These are phyloP conservation scores for Penicillium silybi DNA, from an alignment of 495 filamentous ascomycete genomes.

Conservation along the genomic window DNA sequence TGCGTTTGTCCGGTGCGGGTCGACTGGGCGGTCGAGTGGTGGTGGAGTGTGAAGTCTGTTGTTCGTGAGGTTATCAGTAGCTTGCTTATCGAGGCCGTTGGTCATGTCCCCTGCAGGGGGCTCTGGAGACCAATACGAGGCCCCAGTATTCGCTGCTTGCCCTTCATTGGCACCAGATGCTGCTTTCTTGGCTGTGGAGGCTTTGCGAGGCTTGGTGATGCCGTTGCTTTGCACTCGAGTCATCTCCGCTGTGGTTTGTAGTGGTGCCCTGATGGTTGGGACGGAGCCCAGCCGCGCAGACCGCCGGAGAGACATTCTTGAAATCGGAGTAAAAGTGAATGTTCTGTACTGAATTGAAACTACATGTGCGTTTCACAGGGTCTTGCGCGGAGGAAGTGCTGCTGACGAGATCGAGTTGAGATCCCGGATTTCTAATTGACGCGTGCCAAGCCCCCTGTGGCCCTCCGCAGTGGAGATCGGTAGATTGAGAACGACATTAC, in stretches of 20 bases:
- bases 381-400: not conserved
- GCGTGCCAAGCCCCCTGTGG: constrained; percentile 5
- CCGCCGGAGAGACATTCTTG: constrained; percentile 52
- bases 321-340: not conserved
- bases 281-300: constrained; percentile 54
- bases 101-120: not conserved
- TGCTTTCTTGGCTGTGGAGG: constrained; percentile 13
- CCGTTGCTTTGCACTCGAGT: constrained; percentile 25
- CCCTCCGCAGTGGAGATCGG: not conserved
- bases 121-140: constrained; percentile 25
- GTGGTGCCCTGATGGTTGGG: constrained; percentile 28
- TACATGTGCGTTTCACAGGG: not conserved
- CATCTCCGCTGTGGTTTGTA: constrained; percentile 26
- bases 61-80: constrained; percentile 13
- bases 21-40: constrained; percentile 53
- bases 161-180: constrained; percentile 10
- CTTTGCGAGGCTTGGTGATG: constrained; percentile 33
- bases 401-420: not conserved
- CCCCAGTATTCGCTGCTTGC: constrained; percentile 5
- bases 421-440: constrained; percentile 5
- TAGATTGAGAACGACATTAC: too few species aligned
- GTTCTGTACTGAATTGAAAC: not conserved
- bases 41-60: constrained; percentile 38
- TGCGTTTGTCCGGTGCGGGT: constrained; percentile 67
- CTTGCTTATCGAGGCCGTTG: constrained; percentile 11